Percentiles rank a stretch among this genome's conserved stretches.
phyloP scores from a whole-genome alignment of 176 grass and related monocot species.

The Oryza coarctata region DNA sequence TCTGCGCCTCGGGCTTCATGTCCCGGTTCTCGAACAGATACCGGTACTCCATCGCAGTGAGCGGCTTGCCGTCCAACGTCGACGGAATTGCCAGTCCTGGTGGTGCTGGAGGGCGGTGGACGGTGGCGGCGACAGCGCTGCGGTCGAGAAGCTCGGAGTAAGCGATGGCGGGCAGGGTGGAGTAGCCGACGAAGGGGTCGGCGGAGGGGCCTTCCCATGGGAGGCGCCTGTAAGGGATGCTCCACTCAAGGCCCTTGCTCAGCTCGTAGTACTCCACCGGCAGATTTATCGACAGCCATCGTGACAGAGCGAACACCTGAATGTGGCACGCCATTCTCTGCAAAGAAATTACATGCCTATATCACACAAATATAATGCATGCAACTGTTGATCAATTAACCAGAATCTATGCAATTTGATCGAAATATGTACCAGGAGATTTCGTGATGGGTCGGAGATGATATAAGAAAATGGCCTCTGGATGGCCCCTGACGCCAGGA shows the following conservation, averaged over 20 bases:
- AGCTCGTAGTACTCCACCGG: conserved; percentile 95
- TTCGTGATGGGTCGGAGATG: conserved; percentile 82
- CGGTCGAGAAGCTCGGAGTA: conserved; percentile 59
- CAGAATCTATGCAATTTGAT: too few relatives aligned
- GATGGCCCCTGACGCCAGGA: conserved; percentile 68
- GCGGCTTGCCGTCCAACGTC: conserved; percentile 45
- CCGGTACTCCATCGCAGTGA: conserved; percentile 73
- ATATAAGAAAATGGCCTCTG: conserved; percentile 60
- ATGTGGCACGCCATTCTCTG: conserved; percentile 92
- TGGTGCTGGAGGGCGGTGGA: neutral
- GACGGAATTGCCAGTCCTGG: neutral
- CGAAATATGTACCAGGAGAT: conserved; percentile 52
- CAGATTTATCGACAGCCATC: conserved; percentile 73
- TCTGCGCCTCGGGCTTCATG: conserved; percentile 85
- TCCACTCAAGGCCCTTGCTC: conserved; percentile 81
- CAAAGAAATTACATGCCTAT: too few relatives aligned
- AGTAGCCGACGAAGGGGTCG: conserved; percentile 64
- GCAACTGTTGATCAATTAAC: too few relatives aligned
- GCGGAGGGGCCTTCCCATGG: conserved; percentile 72
- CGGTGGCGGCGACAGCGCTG: conserved; percentile 29
- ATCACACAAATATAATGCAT: too few relatives aligned
- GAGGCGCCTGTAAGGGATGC: conserved; percentile 69
- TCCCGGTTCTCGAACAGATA: conserved; percentile 81
- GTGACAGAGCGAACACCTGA: conserved; percentile 82
- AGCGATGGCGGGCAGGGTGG: conserved; percentile 47